These are phyloP conservation scores for Tulasnella sp. DNA, from an alignment of 768 basidiomycete genomes.

Conservation along the genomic window DNA sequence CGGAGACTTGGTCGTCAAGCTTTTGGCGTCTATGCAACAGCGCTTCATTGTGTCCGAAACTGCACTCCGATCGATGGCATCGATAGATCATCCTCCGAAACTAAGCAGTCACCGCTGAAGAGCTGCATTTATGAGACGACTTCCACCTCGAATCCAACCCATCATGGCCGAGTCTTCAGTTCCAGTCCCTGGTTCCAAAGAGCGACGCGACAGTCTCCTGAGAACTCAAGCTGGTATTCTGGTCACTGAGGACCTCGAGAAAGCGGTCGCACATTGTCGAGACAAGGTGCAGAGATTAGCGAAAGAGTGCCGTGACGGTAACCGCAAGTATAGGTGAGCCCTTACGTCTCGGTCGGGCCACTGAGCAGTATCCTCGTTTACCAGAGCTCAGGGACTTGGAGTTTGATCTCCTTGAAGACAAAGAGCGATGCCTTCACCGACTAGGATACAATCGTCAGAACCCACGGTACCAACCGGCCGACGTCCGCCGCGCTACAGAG, in stretches of 20 bases:
- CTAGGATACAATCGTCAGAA: conserved; percentile 31
- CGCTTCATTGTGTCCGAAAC: not conserved
- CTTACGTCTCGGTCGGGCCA: not conserved
- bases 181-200: not conserved
- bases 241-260: conserved; percentile 44
- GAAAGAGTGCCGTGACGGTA: conserved; percentile 45
- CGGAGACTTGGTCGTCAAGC: not conserved
- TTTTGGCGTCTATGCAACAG: not conserved
- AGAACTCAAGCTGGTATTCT: conserved; percentile 36
- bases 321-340: conserved; percentile 49
- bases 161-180: not conserved
- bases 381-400: conserved; percentile 47
- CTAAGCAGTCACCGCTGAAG: not conserved
- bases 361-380: not conserved
- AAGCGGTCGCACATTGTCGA: conserved; percentile 45
- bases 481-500: conserved; percentile 47
- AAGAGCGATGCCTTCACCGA: conserved; percentile 41
- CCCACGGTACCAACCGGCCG: conserved; percentile 37
- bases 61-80: not conserved
- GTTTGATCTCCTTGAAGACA: conserved; percentile 50
- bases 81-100: not conserved
- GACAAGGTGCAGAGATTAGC: conserved; percentile 46
- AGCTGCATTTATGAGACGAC: not conserved
- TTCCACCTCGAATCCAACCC: not conserved
- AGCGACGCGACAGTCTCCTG: conserved; percentile 29